Conservation (phyloP, 1,284 basidiomycete genomes). For the Moesziomyces aphidis region DNA sequence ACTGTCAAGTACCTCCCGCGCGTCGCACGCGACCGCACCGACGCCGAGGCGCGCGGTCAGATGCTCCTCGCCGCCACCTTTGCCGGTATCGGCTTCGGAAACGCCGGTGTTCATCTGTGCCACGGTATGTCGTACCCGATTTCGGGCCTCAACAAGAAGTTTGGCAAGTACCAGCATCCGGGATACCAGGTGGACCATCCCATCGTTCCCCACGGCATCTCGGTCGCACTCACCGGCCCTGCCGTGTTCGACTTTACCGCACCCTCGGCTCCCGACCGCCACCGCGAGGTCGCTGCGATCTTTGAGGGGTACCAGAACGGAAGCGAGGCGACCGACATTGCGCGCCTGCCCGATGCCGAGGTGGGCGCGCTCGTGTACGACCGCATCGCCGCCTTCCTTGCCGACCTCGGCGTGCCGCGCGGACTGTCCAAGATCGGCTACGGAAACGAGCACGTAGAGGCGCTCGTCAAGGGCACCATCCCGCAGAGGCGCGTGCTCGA, state of each 20-base stretch:
- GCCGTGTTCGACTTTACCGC: conserved; percentile 63
- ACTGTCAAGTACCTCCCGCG: conserved; percentile 91
- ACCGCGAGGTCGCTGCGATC: conserved; percentile 86
- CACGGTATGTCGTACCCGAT: conserved; percentile 62
- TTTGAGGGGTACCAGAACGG: conserved; percentile 73
- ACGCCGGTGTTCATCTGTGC: conserved; percentile 78
- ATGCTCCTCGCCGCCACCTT: conserved; percentile 77
- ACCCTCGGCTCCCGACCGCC: conserved; percentile 81
- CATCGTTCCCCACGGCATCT: conserved; percentile 82
- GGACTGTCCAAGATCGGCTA: conserved; percentile 90
- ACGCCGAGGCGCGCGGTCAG: conserved; percentile 85
- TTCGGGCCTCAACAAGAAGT: conserved; percentile 87
- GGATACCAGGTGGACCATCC: conserved; percentile 78
- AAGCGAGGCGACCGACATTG: conserved; percentile 52
- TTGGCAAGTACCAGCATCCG: conserved; percentile 72
- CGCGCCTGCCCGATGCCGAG: conserved; percentile 81
- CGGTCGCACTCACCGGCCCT: conserved; percentile 51
- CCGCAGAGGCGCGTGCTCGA: conserved; percentile 86
- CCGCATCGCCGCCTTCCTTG: conserved; percentile 90
- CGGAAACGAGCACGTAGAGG: conserved; percentile 66
- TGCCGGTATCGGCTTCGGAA: conserved; percentile 95
- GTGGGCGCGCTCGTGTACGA: conserved; percentile 86
- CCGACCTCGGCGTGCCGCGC: conserved; percentile 85
- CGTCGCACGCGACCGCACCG: conserved; percentile 79
- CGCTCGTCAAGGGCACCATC: conserved; percentile 84